Evolutionary conservation across 768 basidiomycete genomes (phyloP).

Genomic region (Mycena polygramma): DNA sequence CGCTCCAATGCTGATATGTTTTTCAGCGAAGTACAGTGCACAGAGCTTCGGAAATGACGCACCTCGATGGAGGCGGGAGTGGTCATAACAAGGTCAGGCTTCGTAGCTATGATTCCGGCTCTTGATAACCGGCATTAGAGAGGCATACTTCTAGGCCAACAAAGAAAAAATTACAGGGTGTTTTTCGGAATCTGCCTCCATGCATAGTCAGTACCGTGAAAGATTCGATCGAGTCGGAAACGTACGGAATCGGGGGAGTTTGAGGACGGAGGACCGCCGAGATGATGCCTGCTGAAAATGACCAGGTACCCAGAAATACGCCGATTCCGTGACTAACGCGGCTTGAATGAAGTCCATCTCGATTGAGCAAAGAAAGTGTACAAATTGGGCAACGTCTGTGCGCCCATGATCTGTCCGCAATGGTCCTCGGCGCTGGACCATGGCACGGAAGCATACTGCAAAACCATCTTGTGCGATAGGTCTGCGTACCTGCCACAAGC

Average conservation of each 20-base stretch:
- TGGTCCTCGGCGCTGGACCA: constrained; percentile 16
- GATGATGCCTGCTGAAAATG: background rate
- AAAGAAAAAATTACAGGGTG: constrained; percentile 9
- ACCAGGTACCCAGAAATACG: constrained; percentile 6
- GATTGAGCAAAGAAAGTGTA: background rate
- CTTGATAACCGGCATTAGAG: background rate
- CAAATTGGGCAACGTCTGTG: constrained; percentile 18
- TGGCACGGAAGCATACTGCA: constrained; percentile 11
- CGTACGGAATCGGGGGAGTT: constrained; percentile 14
- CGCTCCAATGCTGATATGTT: constrained; percentile 18
- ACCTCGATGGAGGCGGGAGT: constrained; percentile 23
- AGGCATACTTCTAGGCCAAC: too few species aligned
- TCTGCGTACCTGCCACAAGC: background rate
- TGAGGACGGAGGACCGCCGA: constrained; percentile 5
- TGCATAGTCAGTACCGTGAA: background rate
- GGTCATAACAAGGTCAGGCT: constrained; percentile 9
- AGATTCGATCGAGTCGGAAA: background rate
- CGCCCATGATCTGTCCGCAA: constrained; percentile 16
- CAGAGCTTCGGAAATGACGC: background rate
- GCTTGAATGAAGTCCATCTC: background rate
- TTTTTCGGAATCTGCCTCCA: constrained; percentile 20
- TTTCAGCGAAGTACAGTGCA: background rate
- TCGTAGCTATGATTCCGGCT: constrained; percentile 4
- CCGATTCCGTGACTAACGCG: constrained; percentile 21
- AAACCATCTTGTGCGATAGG: constrained; percentile 20